Evolutionary conservation across 257 asterid genomes (phyloP).

Genomic region (Gentiana dahurica): DNA sequence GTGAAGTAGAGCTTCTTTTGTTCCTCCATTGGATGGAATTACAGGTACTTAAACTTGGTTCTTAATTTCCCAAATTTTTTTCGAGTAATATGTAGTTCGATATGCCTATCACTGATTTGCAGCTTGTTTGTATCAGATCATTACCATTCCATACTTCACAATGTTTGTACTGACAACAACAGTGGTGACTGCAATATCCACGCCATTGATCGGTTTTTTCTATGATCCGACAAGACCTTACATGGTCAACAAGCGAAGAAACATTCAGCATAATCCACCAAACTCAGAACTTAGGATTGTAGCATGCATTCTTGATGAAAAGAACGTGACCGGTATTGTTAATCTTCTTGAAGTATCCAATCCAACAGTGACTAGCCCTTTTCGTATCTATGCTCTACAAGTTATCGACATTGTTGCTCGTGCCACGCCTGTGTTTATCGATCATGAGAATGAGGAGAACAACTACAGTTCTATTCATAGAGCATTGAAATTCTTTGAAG

Average conservation of each 20-base stretch:
- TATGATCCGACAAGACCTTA: slow-evolving; percentile 77
- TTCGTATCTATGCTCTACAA: slow-evolving; percentile 42
- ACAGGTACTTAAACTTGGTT: slow-evolving; percentile 25
- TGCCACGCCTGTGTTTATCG: slow-evolving; percentile 47
- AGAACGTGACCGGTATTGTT: slow-evolving; percentile 34
- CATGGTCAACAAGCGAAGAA: slow-evolving; percentile 56
- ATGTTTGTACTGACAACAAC: slow-evolving; percentile 39
- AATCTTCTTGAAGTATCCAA: slow-evolving; percentile 43
- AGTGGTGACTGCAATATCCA: slow-evolving; percentile 29
- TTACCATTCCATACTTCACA: slow-evolving; percentile 36
- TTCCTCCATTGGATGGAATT: slow-evolving; percentile 60
- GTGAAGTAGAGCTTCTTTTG: slow-evolving; percentile 62
- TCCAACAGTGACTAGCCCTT: slow-evolving; percentile 36
- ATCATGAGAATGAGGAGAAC: slow-evolving; percentile 32
- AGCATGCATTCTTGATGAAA: slow-evolving; percentile 42
- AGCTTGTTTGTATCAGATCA: slow-evolving; percentile 30
- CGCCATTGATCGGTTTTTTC: slow-evolving; percentile 51
- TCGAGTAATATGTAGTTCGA: neutral
- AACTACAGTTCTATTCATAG: slow-evolving; percentile 27
- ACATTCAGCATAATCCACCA: slow-evolving; percentile 56
- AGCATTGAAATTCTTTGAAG: slow-evolving; percentile 39
- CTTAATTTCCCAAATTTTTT: neutral
- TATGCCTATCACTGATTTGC: no score
- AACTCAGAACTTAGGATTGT: slow-evolving; percentile 39
- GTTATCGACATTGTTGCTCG: slow-evolving; percentile 53